Percentiles rank a stretch among this genome's conserved stretches.
Evolutionary conservation across 257 asterid genomes (phyloP).

Genomic region (Mentha longifolia): DNA sequence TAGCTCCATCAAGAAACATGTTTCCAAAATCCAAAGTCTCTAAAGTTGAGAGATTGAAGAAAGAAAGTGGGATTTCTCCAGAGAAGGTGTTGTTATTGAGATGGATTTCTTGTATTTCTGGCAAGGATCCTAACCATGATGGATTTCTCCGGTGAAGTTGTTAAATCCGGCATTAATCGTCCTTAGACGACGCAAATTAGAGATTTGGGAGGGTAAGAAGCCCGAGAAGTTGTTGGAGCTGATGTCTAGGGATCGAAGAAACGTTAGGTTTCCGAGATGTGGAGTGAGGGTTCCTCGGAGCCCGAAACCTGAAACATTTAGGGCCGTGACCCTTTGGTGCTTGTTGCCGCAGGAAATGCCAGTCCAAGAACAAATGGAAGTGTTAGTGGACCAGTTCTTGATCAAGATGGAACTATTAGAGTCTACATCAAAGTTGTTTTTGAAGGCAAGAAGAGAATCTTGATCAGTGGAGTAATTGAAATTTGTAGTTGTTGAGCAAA

Average conservation of each 20-base stretch:
- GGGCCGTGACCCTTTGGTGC: slow-evolving; percentile 35
- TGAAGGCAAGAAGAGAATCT: slow-evolving; percentile 46
- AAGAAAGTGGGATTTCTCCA: background rate
- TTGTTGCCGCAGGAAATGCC: slow-evolving; percentile 39
- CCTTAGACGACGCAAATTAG: slow-evolving; percentile 14
- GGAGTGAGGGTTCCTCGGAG: slow-evolving; percentile 34
- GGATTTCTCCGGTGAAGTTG: slow-evolving; percentile 33
- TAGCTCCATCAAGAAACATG: background rate
- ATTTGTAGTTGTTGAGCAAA: background rate
- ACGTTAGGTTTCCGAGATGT: slow-evolving; percentile 31
- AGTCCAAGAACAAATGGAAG: slow-evolving; percentile 8
- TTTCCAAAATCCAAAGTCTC: background rate
- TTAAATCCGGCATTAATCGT: background rate
- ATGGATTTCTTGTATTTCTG: background rate
- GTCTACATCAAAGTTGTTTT: slow-evolving; percentile 29
- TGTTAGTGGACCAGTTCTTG: slow-evolving; percentile 26
- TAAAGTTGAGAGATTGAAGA: background rate
- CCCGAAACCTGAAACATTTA: slow-evolving; percentile 31
- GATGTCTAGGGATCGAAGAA: slow-evolving; percentile 23
- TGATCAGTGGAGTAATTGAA: slow-evolving; percentile 17
- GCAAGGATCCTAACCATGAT: background rate
- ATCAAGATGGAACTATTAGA: slow-evolving; percentile 24
- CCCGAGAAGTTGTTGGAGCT: slow-evolving; percentile 33
- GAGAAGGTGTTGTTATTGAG: slow-evolving; percentile 24
- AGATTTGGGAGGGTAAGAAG: background rate